Percentiles rank a stretch among this genome's conserved stretches.
Conservation (phyloP, 768 basidiomycete species). For the Pisolithus orientalis region DNA sequence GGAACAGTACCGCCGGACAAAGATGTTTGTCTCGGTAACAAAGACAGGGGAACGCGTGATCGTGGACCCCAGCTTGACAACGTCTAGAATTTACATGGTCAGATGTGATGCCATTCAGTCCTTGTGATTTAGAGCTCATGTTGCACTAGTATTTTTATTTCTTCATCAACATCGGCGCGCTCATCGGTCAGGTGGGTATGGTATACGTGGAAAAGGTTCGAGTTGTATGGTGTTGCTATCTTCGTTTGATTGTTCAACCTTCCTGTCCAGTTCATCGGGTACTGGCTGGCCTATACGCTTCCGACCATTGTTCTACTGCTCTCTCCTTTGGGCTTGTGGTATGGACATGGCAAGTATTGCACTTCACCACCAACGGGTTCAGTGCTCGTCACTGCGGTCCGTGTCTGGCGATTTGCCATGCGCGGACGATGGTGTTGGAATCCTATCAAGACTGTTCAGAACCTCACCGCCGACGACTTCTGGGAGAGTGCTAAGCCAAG, state of each 20-base stretch:
- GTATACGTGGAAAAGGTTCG: conserved; percentile 56
- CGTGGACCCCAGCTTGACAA: conserved; percentile 65
- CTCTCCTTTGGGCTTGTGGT: conserved; percentile 52
- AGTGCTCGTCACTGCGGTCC: conserved; percentile 45
- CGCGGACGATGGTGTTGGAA: conserved; percentile 50
- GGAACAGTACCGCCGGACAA: conserved; percentile 61
- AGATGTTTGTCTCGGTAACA: conserved; percentile 44
- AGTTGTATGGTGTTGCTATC: neutral
- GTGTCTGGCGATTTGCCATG: conserved; percentile 41
- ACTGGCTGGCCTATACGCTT: conserved; percentile 59
- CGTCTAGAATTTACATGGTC: conserved; percentile 71
- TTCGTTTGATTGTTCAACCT: neutral
- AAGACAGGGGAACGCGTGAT: conserved; percentile 63
- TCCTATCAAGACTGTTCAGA: conserved; percentile 40
- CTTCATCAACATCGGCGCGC: conserved; percentile 69
- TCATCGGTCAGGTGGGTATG: conserved; percentile 65
- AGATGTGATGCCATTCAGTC: conserved; percentile 1
- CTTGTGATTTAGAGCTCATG: neutral
- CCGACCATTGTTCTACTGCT: conserved; percentile 56
- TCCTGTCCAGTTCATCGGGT: conserved; percentile 48
- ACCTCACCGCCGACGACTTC: conserved; percentile 55
- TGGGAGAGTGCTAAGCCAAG: conserved; percentile 74
- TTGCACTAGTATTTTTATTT: conserved; percentile 54
- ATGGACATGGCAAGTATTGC: conserved; percentile 49
- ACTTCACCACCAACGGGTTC: conserved; percentile 61